Evolutionary conservation across 2,329 filamentous ascomycete genomes (phyloP), one percentile per base, ranked within the genome.

Genomic region (Aureobasidium lini): DNA sequence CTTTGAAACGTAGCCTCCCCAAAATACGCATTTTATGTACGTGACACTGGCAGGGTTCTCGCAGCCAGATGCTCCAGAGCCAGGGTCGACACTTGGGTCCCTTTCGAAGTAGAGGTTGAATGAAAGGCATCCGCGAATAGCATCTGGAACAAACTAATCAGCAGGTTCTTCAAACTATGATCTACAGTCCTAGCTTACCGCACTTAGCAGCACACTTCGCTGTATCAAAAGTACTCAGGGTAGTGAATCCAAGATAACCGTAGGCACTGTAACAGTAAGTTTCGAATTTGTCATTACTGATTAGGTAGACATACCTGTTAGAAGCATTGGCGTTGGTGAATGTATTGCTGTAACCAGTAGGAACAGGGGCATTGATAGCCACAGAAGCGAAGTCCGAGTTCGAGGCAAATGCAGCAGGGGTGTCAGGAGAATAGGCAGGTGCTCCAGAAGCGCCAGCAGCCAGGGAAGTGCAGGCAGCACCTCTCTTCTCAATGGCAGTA

Each of bases 31-130:
- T 34, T 59, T 59, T 47, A 59, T 52, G 13, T 36, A 71, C 60
- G 66, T 68, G 32, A 48, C 42, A n/a, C 29, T 42, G 18, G 54
- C 10, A 8, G 58, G 59, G 28, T 57, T 60, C 4, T 39, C 46
- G 43, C 56, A 53, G 9, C 43, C 57, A 13, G 53, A 37, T 16
- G 40, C 31, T 36, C 40, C 52, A 1, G 44, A 31, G 10, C 56
- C 56, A 37, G 57, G 57, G 37, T 52, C 47, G 11, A 59, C 36
- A 13, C 15, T 36, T 9, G 49, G 57, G 11, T 62, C 57, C n/a
- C 49, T 39, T 46, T 68, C 65, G 53, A 65, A 66, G 61, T 65
- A 68, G 43, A 66, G 61, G 52, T 65, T 67, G 62, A 68, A 68
- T 5, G 65, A 60, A 31, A 62, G 46, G 60, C 66, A 68, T 32